These are phyloP conservation scores for Nemania bipapillata DNA, from an alignment of 2,329 filamentous ascomycete species.

Conservation along the genomic window DNA sequence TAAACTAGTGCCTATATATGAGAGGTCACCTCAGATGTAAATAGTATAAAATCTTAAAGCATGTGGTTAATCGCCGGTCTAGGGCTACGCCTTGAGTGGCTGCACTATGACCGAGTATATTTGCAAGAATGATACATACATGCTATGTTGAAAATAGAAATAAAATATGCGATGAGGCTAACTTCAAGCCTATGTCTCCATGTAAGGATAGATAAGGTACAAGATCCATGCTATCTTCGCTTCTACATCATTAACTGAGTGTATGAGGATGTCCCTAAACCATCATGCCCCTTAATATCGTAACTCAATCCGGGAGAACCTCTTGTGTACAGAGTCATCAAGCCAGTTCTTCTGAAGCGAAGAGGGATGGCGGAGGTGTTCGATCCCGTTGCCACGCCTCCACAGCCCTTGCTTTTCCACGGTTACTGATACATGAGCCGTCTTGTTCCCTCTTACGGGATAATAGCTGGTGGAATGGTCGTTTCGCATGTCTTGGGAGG, in stretches of 20 bases:
- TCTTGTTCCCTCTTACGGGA: conserved; percentile 4
- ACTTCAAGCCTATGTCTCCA: not conserved
- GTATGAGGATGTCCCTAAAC: not conserved
- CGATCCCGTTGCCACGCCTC: conserved; percentile 32
- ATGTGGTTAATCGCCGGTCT: not conserved
- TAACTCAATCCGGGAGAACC: conserved; percentile 45
- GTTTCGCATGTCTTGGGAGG: not conserved
- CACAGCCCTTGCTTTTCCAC: conserved; percentile 42
- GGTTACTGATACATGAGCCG: not conserved
- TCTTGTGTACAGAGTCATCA: conserved; percentile 43
- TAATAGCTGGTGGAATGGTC: not conserved
- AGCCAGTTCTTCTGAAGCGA: conserved; percentile 43
- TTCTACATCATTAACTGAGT: not conserved
- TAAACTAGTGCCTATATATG: conserved; percentile 19
- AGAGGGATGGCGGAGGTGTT: conserved; percentile 20
- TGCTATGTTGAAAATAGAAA: conserved; percentile 10
- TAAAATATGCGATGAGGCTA: conserved; percentile 10
- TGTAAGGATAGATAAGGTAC: conserved; percentile 5
- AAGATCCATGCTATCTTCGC: not conserved
- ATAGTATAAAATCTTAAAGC: not conserved
- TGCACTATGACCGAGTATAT: not conserved
- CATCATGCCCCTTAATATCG: conserved; percentile 39
- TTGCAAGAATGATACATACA: conserved; percentile 22
- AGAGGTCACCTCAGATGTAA: not conserved
- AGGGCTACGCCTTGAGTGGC: not conserved